phyloP scores from a whole-genome alignment of 345 rosid species.

The Salix suchowensis region DNA sequence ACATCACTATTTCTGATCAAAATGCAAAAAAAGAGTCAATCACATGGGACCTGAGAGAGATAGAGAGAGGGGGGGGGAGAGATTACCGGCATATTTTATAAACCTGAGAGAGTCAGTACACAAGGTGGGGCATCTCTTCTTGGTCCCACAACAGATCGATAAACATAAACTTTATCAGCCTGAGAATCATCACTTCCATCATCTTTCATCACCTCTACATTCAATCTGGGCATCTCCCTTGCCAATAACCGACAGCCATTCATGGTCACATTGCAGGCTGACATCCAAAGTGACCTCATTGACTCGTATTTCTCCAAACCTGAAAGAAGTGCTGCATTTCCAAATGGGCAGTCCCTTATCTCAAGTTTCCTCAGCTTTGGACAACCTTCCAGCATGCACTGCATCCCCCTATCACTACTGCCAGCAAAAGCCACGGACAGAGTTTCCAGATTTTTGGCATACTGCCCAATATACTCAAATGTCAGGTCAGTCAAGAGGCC shows the following conservation, averaged over 20 bases:
- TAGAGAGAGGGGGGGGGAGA: slow-evolving; percentile 4
- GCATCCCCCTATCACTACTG: slow-evolving; percentile 64
- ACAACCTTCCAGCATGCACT: slow-evolving; percentile 55
- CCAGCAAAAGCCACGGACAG: slow-evolving; percentile 80
- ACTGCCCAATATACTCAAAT: slow-evolving; percentile 56
- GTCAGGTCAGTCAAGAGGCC: slow-evolving; percentile 60
- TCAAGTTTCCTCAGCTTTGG: slow-evolving; percentile 62
- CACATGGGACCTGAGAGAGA: neutral
- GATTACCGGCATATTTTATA: slow-evolving; percentile 17
- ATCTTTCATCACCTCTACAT: slow-evolving; percentile 66
- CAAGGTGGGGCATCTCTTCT: slow-evolving; percentile 66
- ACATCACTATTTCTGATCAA: neutral
- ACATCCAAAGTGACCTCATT: slow-evolving; percentile 81
- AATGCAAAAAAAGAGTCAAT: neutral
- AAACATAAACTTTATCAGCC: slow-evolving; percentile 54
- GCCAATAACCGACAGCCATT: slow-evolving; percentile 54
- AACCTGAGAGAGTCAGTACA: slow-evolving; percentile 45
- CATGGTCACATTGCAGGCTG: slow-evolving; percentile 65
- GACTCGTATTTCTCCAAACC: slow-evolving; percentile 68
- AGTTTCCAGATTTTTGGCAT: slow-evolving; percentile 67
- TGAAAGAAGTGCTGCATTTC: slow-evolving; percentile 55
- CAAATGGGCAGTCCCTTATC: slow-evolving; percentile 74
- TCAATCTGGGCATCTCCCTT: slow-evolving; percentile 59
- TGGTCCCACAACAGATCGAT: slow-evolving; percentile 64
- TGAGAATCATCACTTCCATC: slow-evolving; percentile 49